These are phyloP conservation scores for Pisolithus tinctorius DNA, from an alignment of 768 basidiomycete species.

Conservation along the genomic window DNA sequence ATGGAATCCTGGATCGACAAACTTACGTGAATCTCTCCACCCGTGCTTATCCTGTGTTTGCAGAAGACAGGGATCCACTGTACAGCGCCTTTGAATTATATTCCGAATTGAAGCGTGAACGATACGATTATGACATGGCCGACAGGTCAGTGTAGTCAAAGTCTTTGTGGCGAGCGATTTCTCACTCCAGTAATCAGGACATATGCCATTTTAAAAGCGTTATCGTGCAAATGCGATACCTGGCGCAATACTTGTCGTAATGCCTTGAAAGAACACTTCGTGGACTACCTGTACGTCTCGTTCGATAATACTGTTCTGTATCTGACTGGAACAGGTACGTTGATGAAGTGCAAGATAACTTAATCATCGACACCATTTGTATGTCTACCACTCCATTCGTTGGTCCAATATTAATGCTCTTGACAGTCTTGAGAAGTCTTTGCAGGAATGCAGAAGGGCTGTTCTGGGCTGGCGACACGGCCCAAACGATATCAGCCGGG, in stretches of 20 bases:
- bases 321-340: slow-evolving; percentile 36
- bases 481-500: slow-evolving; percentile 64
- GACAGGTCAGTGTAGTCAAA: slow-evolving; percentile 38
- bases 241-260: no score
- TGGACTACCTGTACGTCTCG: slow-evolving; percentile 49
- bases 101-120: slow-evolving; percentile 31
- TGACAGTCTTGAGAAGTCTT: slow-evolving; percentile 48
- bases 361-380: slow-evolving; percentile 54
- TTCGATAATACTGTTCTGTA: neutral
- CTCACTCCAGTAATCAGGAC: slow-evolving; percentile 30
- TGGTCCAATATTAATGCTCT: neutral
- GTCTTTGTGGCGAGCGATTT: neutral
- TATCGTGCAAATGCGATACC: slow-evolving; percentile 7
- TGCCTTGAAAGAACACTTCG: slow-evolving; percentile 27
- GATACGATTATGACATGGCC: slow-evolving; percentile 42
- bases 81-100: slow-evolving; percentile 51
- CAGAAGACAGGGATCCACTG: slow-evolving; percentile 35
- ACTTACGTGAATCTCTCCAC: slow-evolving; percentile 41
- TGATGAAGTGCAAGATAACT: slow-evolving; percentile 63
- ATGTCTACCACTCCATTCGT: slow-evolving; percentile 11
- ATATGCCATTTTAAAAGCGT: slow-evolving; percentile 36
- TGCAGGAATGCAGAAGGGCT: slow-evolving; percentile 54
- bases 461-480: slow-evolving; percentile 72
- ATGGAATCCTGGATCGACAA: slow-evolving; percentile 33
- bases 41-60: slow-evolving; percentile 47